Percentiles rank a stretch among this genome's conserved stretches.
Evolutionary conservation across 495 filamentous ascomycete species (phyloP).

Genomic region (Bacidia gigantensis): DNA sequence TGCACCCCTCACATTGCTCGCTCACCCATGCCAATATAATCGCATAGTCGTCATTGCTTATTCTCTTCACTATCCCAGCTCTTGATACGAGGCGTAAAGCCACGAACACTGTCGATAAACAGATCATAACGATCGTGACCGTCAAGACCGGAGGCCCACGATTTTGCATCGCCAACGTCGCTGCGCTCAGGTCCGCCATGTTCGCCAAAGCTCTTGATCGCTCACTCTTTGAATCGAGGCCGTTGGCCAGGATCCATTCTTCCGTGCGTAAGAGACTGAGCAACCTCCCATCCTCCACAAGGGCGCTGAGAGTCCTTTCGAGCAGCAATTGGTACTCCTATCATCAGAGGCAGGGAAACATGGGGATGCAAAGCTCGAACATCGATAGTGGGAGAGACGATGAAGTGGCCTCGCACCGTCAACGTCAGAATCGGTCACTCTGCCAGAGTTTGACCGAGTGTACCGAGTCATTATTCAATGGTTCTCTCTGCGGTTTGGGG

Average conservation of each 20-base stretch:
- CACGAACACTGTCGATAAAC: constrained; percentile 56
- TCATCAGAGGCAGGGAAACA: too few species aligned
- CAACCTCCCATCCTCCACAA: background rate
- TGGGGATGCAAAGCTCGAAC: background rate
- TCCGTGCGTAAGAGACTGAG: background rate
- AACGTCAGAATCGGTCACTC: background rate
- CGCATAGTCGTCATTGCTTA: constrained; percentile 67
- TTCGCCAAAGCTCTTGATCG: background rate
- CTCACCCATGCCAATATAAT: constrained; percentile 73
- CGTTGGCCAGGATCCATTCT: background rate
- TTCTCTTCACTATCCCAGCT: constrained; percentile 52
- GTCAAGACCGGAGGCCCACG: constrained; percentile 55
- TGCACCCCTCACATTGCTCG: constrained; percentile 1
- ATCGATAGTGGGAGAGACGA: background rate
- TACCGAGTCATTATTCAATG: background rate
- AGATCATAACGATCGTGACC: constrained; percentile 58
- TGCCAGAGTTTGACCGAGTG: constrained; percentile 1
- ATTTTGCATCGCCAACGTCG: constrained; percentile 26
- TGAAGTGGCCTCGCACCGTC: constrained; percentile 5
- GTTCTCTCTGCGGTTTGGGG: background rate
- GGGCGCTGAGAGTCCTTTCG: too few species aligned
- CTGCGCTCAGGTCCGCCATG: constrained; percentile 2
- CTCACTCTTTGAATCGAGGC: background rate
- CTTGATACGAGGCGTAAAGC: constrained; percentile 57
- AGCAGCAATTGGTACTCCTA: too few species aligned